Evolutionary conservation across 2,329 filamentous ascomycete species (phyloP).

Genomic region (Metarhizium guizhouense): DNA sequence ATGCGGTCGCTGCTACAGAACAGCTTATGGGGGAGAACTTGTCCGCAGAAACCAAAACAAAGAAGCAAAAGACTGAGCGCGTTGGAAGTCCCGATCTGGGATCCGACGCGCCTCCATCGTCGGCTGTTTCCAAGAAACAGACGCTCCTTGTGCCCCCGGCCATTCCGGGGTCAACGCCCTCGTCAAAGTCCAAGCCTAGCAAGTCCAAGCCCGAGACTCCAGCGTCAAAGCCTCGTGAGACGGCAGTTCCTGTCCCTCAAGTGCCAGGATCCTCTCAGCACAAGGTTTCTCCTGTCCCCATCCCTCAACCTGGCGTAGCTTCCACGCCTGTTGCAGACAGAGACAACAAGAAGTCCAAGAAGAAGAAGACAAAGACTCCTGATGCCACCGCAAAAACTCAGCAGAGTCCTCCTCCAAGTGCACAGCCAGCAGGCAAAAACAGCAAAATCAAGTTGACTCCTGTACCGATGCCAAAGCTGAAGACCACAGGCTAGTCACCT

Average conservation of each 20-base stretch:
- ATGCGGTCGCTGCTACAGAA: conserved; percentile 23
- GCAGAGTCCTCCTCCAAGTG: conserved; percentile 13
- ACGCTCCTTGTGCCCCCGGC: conserved; percentile 24
- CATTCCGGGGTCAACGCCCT: conserved; percentile 18
- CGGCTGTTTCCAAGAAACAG: conserved; percentile 18
- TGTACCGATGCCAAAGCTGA: conserved; percentile 15
- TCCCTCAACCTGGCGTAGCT: conserved; percentile 7
- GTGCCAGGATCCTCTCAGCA: conserved; percentile 21
- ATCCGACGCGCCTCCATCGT: conserved; percentile 17
- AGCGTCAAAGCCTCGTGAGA: conserved; percentile 18
- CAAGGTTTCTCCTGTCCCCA: conserved; percentile 16
- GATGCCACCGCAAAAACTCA: conserved; percentile 6
- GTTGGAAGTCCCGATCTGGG: conserved; percentile 25
- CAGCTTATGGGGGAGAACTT: conserved; percentile 26
- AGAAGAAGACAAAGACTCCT: conserved; percentile 18
- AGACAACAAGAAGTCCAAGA: conserved; percentile 20
- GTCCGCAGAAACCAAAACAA: conserved; percentile 30
- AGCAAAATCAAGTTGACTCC: conserved; percentile 15
- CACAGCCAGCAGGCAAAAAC: conserved; percentile 9
- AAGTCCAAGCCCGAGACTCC: conserved; percentile 16
- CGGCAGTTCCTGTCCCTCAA: conserved; percentile 25
- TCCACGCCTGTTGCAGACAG: conserved; percentile 16
- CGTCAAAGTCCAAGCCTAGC: conserved; percentile 14
- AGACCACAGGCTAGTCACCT: conserved; percentile 14
- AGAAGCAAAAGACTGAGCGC: conserved; percentile 28